A percentile compares a stretch with the other conserved stretches of the same genome.
Evolutionary conservation across 2,329 filamentous ascomycete species (phyloP).

Genomic region (Penicillium vulpinum): DNA sequence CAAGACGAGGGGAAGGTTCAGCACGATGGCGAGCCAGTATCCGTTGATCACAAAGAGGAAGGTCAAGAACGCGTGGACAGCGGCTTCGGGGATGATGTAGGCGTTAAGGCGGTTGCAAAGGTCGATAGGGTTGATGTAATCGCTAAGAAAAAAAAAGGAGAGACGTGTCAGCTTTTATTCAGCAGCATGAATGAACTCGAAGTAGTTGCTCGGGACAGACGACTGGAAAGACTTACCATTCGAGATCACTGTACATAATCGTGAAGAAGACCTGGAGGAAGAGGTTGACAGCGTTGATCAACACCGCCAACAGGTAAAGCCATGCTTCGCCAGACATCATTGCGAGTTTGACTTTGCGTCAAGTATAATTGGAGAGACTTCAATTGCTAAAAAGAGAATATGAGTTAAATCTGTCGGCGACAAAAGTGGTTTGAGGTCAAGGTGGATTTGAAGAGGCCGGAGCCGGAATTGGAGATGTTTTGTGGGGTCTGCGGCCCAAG

Average conservation of each 20-base stretch:
- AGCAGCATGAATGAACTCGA: not conserved
- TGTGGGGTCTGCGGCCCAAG: constrained; percentile 22
- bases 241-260: constrained; percentile 99
- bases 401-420: constrained; percentile 5
- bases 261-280: constrained; percentile 99
- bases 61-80: constrained; percentile 93
- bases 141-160: constrained; percentile 55
- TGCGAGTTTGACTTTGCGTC: constrained; percentile 13
- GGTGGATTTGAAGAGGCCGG: constrained; percentile 17
- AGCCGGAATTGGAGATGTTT: constrained; percentile 29
- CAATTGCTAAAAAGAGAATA: constrained; percentile 7
- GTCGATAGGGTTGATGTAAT: constrained; percentile 99
- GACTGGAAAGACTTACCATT: constrained; percentile 71
- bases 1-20: constrained; percentile 86
- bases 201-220: not conserved
- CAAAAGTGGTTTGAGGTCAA: constrained; percentile 8
- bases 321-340: constrained; percentile 97
- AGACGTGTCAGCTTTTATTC: constrained; percentile 26
- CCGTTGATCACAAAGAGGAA: constrained; percentile 97
- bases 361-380: constrained; percentile 1
- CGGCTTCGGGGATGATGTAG: constrained; percentile 98
- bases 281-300: constrained; percentile 99
- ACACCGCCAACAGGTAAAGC: constrained; percentile 95
- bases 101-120: constrained; percentile 99
- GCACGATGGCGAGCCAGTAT: constrained; percentile 90